These are phyloP conservation scores for Prunus kanzakura DNA, from an alignment of 306 rosid species.

Conservation along the genomic window DNA sequence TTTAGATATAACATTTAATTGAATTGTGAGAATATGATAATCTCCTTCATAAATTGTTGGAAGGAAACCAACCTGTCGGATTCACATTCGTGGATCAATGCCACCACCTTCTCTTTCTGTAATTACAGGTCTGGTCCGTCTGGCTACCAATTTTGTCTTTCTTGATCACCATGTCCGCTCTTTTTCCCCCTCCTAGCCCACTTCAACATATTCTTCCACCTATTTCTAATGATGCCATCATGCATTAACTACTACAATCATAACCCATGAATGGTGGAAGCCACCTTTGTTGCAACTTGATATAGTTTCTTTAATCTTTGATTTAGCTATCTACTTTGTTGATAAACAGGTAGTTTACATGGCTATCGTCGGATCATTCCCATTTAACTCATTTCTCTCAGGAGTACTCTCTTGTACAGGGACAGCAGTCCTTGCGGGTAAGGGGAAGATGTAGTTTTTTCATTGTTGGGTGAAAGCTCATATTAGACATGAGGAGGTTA, in stretches of 20 bases:
- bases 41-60: too few relatives aligned
- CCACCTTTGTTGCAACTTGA: neutral
- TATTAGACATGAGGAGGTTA: neutral
- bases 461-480: neutral
- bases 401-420: slow-evolving; percentile 84
- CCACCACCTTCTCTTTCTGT: neutral
- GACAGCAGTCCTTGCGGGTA: slow-evolving; percentile 95
- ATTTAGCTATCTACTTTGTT: neutral
- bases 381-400: slow-evolving; percentile 90
- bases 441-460: slow-evolving; percentile 19
- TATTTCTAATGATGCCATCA: neutral
- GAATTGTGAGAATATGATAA: too few relatives aligned
- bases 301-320: neutral
- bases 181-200: neutral
- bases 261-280: neutral
- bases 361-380: slow-evolving; percentile 83
- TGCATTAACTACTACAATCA: neutral
- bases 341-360: slow-evolving; percentile 70
- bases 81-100: neutral
- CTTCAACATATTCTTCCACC: neutral
- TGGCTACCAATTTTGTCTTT: neutral
- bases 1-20: too few relatives aligned
- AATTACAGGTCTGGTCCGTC: neutral
- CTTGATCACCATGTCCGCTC: neutral
- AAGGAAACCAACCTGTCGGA: too few relatives aligned